Evolutionary conservation across 768 basidiomycete species (phyloP).

Genomic region (Lentinula sp.): DNA sequence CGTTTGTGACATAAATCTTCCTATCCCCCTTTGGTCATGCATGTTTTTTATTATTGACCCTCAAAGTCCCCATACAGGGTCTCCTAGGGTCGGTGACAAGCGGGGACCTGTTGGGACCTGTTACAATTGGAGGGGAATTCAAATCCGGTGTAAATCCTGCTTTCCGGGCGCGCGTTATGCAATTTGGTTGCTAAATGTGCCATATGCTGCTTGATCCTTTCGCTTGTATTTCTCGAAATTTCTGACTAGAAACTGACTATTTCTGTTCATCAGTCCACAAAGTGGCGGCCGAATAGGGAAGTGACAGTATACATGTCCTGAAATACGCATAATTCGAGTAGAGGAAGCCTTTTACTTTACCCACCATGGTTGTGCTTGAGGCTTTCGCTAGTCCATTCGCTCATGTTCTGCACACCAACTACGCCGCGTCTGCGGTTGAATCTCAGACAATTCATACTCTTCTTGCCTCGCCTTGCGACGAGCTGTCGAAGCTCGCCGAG

Average conservation of each 20-base stretch:
- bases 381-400: background rate
- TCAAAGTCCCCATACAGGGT: background rate
- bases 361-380: background rate
- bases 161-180: background rate
- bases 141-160: background rate
- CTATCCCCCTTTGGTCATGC: background rate
- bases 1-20: background rate
- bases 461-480: background rate
- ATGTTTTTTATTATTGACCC: background rate
- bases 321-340: background rate
- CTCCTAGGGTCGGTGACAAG: background rate
- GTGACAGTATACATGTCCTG: background rate
- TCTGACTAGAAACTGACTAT: background rate
- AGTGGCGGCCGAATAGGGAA: no score
- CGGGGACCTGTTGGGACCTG: background rate
- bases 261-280: background rate
- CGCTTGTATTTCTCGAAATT: background rate
- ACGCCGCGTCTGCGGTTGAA: background rate
- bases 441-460: background rate
- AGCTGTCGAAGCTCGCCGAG: background rate
- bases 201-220: background rate
- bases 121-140: background rate
- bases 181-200: background rate
- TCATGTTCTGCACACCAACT: slow-evolving; percentile 1
- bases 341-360: background rate